These are phyloP conservation scores for Limnanthes douglasii DNA, from an alignment of 345 rosid genomes.

Conservation along the genomic window DNA sequence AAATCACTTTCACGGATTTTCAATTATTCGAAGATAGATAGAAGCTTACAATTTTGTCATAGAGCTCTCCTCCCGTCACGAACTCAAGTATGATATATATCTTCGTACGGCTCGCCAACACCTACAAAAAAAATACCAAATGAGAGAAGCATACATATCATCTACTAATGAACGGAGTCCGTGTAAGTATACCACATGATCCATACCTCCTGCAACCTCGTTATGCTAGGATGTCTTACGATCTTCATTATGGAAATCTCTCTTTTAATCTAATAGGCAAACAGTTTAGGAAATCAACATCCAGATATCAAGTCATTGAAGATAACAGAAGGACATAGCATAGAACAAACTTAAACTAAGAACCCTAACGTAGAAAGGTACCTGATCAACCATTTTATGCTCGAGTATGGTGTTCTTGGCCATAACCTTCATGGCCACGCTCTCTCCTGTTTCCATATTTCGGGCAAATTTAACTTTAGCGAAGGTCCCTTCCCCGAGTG, in stretches of 20 bases:
- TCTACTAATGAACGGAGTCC: background rate
- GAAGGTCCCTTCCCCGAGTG: constrained; percentile 86
- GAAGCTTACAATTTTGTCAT: constrained; percentile 44
- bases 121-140: constrained; percentile 13
- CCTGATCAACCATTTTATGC: constrained; percentile 93
- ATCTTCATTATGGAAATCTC: too few species aligned
- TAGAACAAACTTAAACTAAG: too few species aligned
- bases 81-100: constrained; percentile 57
- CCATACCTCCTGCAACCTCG: too few species aligned
- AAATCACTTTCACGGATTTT: too few species aligned
- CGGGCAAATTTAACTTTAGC: constrained; percentile 90
- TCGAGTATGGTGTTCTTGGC: constrained; percentile 68
- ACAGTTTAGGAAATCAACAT: background rate
- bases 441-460: constrained; percentile 53
- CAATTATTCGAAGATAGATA: too few species aligned
- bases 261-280: constrained; percentile 47
- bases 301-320: background rate
- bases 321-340: too few species aligned
- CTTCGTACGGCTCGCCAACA: constrained; percentile 41
- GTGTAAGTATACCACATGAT: constrained; percentile 60
- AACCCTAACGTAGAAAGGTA: constrained; percentile 4
- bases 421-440: constrained; percentile 75
- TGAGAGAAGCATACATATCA: too few species aligned
- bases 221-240: constrained; percentile 52
- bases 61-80: constrained; percentile 56